Evolutionary conservation across 1,284 basidiomycete species (phyloP).

Genomic region (Ceratobasidium sp.): DNA sequence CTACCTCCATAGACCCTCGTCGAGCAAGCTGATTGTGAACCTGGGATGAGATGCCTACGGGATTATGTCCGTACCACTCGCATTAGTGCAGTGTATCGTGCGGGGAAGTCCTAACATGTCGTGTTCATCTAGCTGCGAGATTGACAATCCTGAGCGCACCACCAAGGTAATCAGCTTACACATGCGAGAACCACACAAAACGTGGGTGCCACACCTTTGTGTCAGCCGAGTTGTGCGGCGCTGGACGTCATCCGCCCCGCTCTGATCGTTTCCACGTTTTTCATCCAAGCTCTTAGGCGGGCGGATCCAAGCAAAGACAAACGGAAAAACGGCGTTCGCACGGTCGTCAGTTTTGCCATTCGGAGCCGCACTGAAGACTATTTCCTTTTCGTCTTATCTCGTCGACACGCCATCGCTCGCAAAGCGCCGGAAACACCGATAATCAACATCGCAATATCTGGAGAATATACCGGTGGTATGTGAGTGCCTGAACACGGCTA

Average conservation of each 20-base stretch:
- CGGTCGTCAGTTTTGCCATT: too few relatives aligned
- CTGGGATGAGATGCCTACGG: conserved; percentile 43
- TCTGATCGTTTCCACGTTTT: conserved; percentile 84
- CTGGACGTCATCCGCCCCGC: conserved; percentile 91
- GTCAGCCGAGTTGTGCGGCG: conserved; percentile 56
- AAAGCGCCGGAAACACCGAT: conserved; percentile 67
- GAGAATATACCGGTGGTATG: background rate
- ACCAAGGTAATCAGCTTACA: conserved; percentile 7
- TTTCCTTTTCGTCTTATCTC: conserved; percentile 25
- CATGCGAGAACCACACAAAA: background rate
- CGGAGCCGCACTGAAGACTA: too few relatives aligned
- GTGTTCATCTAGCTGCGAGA: conserved; percentile 84
- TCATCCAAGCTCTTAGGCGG: conserved; percentile 45
- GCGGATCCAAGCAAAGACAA: conserved; percentile 78
- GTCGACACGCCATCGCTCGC: conserved; percentile 74
- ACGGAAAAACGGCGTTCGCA: conserved; percentile 91
- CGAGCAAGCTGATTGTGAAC: conserved; percentile 63
- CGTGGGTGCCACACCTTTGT: background rate
- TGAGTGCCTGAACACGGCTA: background rate
- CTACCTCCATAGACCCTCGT: conserved; percentile 1
- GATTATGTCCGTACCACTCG: conserved; percentile 1
- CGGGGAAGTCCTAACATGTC: background rate
- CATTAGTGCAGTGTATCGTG: conserved; percentile 4
- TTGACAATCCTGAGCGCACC: conserved; percentile 64
- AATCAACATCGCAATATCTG: conserved; percentile 67